These are phyloP conservation scores for Coelastrella sp. DNA, from an alignment of 139 green algal genomes.

Conservation along the genomic window DNA sequence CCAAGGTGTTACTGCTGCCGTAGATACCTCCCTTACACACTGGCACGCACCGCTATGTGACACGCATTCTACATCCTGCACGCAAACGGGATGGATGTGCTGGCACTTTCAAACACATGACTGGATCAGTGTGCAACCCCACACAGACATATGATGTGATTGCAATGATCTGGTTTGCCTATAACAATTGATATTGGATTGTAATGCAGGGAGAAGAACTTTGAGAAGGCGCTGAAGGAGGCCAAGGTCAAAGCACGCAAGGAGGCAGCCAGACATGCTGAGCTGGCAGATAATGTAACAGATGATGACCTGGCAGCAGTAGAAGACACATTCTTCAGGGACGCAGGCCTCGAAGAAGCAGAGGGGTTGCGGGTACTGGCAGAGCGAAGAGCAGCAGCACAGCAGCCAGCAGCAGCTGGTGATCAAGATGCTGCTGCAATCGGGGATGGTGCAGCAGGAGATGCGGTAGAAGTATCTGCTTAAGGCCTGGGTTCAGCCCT, in stretches of 20 bases:
- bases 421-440: not conserved
- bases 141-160: not conserved
- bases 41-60: too few relatives aligned
- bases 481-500: too few relatives aligned
- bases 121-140: too few relatives aligned
- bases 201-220: constrained; percentile 86
- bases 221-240: constrained; percentile 94
- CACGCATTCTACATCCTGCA: too few relatives aligned
- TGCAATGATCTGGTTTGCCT: not conserved
- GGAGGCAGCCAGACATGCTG: constrained; percentile 77
- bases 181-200: not conserved
- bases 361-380: constrained; percentile 18
- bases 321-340: constrained; percentile 70
- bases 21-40: too few relatives aligned
- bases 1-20: too few relatives aligned
- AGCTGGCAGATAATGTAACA: constrained; percentile 70
- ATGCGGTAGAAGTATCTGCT: too few relatives aligned
- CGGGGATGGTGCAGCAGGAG: too few relatives aligned
- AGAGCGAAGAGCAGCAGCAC: not conserved
- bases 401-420: constrained; percentile 1
- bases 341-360: not conserved
- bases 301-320: constrained; percentile 76
- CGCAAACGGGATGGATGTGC: too few relatives aligned
- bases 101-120: too few relatives aligned
- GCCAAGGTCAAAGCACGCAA: constrained; percentile 80